Evolutionary conservation across 176 grass and related monocot genomes (phyloP).

Genomic region (Eragrostis nindensis): DNA sequence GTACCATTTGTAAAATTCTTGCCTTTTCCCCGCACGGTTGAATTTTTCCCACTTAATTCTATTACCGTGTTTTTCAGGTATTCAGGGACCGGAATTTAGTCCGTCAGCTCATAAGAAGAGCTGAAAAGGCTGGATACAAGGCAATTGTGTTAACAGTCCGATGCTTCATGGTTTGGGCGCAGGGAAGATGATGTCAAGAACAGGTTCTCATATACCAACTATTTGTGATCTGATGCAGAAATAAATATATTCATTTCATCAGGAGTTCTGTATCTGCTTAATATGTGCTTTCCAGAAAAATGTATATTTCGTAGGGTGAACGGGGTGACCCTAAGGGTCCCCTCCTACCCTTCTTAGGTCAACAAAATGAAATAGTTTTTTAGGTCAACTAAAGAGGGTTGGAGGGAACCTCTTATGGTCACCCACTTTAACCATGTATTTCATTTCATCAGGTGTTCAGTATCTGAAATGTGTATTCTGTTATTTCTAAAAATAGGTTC

Average conservation of each 20-base stretch:
- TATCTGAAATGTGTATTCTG: too few relatives aligned
- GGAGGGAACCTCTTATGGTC: too few relatives aligned
- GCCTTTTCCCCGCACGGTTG: neutral
- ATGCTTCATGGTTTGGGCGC: conserved; percentile 76
- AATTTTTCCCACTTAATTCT: neutral
- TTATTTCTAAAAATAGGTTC: conserved; percentile 42
- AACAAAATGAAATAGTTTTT: too few relatives aligned
- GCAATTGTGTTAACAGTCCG: conserved; percentile 83
- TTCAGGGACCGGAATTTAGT: conserved; percentile 85
- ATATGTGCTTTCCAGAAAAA: too few relatives aligned
- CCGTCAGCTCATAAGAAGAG: conserved; percentile 67
- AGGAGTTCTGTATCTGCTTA: neutral
- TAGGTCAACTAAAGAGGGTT: too few relatives aligned
- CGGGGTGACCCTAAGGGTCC: too few relatives aligned
- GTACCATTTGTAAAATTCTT: neutral
- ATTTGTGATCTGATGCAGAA: too few relatives aligned
- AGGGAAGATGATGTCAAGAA: conserved; percentile 92
- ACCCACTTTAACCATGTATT: too few relatives aligned
- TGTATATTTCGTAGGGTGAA: too few relatives aligned
- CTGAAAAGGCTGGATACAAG: conserved; percentile 81
- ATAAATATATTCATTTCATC: neutral
- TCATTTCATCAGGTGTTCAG: too few relatives aligned
- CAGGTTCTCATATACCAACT: conserved; percentile 53
- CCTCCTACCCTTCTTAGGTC: too few relatives aligned
- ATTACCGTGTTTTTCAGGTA: conserved; percentile 44